A percentile compares a stretch with the other conserved stretches of the same genome.
These are phyloP conservation scores for Bothriochloa decipiens DNA, from an alignment of 176 grass and related monocot species.

Conservation along the genomic window DNA sequence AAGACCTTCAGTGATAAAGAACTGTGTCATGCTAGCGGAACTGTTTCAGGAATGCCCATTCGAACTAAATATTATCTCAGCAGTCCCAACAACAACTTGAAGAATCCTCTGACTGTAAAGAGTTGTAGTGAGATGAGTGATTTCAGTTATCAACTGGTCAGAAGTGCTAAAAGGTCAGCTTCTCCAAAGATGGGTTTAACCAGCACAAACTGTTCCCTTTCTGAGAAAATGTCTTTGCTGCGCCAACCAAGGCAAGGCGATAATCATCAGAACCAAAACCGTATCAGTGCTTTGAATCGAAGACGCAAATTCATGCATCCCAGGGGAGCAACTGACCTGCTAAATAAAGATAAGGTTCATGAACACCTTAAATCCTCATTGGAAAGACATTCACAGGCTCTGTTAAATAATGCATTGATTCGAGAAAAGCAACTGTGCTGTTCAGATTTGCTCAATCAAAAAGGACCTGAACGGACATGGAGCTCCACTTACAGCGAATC, in stretches of 20 bases:
- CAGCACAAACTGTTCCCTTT: conserved; percentile 31
- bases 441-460: conserved; percentile 18
- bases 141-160: conserved; percentile 43
- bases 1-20: not conserved
- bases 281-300: conserved; percentile 20
- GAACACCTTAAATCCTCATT: conserved; percentile 25
- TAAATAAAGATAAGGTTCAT: conserved; percentile 14
- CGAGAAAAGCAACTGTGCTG: conserved; percentile 25
- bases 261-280: conserved; percentile 14
- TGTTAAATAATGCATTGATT: conserved; percentile 51
- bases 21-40: not conserved
- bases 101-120: conserved; percentile 10
- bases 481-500: conserved; percentile 44
- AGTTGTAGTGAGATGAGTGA: not conserved
- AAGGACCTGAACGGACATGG: conserved; percentile 35
- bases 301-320: conserved; percentile 7
- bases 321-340: not conserved
- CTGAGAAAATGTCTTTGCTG: conserved; percentile 44
- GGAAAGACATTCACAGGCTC: conserved; percentile 21
- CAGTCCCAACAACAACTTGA: not conserved
- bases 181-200: conserved; percentile 13
- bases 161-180: conserved; percentile 26
- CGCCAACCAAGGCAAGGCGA: not conserved
- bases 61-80: not conserved
- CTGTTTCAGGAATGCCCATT: not conserved